These are phyloP conservation scores for Daldinia sp. DNA, from an alignment of 2,329 filamentous ascomycete genomes.

Conservation along the genomic window DNA sequence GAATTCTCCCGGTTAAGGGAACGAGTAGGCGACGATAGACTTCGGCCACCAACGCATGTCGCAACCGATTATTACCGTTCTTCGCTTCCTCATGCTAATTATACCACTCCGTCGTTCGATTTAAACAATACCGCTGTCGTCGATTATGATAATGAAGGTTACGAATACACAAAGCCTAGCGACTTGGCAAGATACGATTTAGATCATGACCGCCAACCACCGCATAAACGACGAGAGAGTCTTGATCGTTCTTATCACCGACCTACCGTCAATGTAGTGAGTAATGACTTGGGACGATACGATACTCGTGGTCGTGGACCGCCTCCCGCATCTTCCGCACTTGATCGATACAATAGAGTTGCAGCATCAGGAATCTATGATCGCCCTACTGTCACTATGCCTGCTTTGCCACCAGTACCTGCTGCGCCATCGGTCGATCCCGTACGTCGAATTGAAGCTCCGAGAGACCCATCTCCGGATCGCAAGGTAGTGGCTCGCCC, in stretches of 20 bases:
- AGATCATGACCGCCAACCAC: slow-evolving; percentile 56
- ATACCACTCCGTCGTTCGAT: slow-evolving; percentile 55
- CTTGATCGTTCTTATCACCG: slow-evolving; percentile 62
- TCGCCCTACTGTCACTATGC: slow-evolving; percentile 55
- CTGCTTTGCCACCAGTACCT: slow-evolving; percentile 54
- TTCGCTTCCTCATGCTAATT: slow-evolving; percentile 56
- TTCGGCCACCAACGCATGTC: slow-evolving; percentile 48
- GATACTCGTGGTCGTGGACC: slow-evolving; percentile 59
- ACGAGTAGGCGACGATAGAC: slow-evolving; percentile 54
- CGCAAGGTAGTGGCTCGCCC: slow-evolving; percentile 47
- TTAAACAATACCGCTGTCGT: slow-evolving; percentile 50
- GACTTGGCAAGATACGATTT: slow-evolving; percentile 70
- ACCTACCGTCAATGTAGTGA: slow-evolving; percentile 60
- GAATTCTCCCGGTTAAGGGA: slow-evolving; percentile 61
- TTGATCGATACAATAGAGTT: slow-evolving; percentile 70
- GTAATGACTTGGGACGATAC: slow-evolving; percentile 57
- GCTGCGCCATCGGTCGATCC: slow-evolving; percentile 49
- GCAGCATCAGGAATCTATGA: slow-evolving; percentile 55
- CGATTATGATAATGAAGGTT: slow-evolving; percentile 67
- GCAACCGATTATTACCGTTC: slow-evolving; percentile 57
- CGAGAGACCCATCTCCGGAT: slow-evolving; percentile 48
- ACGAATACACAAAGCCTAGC: slow-evolving; percentile 70
- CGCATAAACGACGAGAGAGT: slow-evolving; percentile 60
- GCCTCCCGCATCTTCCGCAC: slow-evolving; percentile 73
- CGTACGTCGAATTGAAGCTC: slow-evolving; percentile 47